Evolutionary conservation across 1,284 basidiomycete species (phyloP).

Genomic region (Pyrrhoderma lamaoense): DNA sequence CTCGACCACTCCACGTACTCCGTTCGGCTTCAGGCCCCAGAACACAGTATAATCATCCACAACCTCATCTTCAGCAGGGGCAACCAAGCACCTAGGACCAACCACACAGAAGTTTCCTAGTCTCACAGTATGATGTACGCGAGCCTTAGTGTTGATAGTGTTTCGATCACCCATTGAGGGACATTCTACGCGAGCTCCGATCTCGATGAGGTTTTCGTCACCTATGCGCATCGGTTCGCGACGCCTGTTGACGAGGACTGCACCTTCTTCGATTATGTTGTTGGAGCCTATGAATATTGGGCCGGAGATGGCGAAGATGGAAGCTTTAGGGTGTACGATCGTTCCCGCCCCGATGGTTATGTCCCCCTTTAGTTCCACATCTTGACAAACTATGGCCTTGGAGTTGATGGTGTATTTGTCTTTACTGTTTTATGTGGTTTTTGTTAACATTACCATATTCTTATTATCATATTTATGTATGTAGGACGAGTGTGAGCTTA

Average conservation of each 20-base stretch:
- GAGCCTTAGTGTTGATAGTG: conserved; percentile 73
- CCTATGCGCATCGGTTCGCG: conserved; percentile 89
- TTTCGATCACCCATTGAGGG: conserved; percentile 79
- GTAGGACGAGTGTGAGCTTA: conserved; percentile 16
- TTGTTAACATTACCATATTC: not conserved
- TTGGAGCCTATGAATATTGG: conserved; percentile 82
- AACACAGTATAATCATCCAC: conserved; percentile 84
- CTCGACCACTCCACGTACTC: conserved; percentile 80
- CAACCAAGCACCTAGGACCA: conserved; percentile 70
- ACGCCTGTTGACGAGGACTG: conserved; percentile 77
- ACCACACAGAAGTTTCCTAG: conserved; percentile 77
- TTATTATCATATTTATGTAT: conserved; percentile 3
- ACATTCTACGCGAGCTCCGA: conserved; percentile 82
- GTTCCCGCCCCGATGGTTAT: conserved; percentile 85
- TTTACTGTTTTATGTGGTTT: conserved; percentile 37
- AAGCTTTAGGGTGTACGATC: conserved; percentile 91
- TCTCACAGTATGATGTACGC: conserved; percentile 72
- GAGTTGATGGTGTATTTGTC: conserved; percentile 76
- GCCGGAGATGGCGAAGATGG: conserved; percentile 81
- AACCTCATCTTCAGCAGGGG: conserved; percentile 65
- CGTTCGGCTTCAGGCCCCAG: conserved; percentile 68
- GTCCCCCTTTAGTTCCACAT: conserved; percentile 84
- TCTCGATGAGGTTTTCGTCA: conserved; percentile 89
- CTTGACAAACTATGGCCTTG: conserved; percentile 78
- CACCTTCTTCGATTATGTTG: conserved; percentile 89